phyloP scores from a whole-genome alignment of 2,329 filamentous ascomycete genomes.

The Alternaria alternata region DNA sequence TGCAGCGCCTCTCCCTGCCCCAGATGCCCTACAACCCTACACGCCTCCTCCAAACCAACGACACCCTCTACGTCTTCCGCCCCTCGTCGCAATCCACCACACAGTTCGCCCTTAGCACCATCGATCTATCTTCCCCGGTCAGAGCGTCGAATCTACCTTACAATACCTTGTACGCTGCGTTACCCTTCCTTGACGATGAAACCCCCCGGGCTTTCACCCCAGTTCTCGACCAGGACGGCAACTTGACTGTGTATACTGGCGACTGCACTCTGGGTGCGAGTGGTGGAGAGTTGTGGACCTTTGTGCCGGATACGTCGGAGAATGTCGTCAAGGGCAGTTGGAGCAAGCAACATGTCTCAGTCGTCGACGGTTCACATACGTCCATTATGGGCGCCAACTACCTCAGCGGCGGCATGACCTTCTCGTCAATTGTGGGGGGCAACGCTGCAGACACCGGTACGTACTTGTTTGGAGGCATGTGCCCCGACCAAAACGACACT shows the following conservation, averaged over 20 bases:
- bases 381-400: conserved; percentile 61
- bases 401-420: conserved; percentile 69
- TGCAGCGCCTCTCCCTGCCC: conserved; percentile 28
- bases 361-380: conserved; percentile 45
- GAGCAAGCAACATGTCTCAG: conserved; percentile 55
- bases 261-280: conserved; percentile 67
- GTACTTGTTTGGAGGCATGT: conserved; percentile 93
- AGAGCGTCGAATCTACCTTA: conserved; percentile 54
- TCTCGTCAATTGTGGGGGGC: conserved; percentile 68
- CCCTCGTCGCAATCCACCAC: conserved; percentile 58
- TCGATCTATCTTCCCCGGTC: conserved; percentile 71
- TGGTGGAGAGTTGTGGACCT: conserved; percentile 72
- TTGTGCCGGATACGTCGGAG: conserved; percentile 58
- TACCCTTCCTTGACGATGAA: conserved; percentile 69
- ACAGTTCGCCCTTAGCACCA: conserved; percentile 65
- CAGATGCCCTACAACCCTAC: conserved; percentile 80
- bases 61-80: conserved; percentile 74
- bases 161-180: conserved; percentile 61
- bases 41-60: conserved; percentile 67
- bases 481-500: conserved; percentile 58
- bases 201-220: conserved; percentile 70
- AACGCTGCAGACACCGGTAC: conserved; percentile 63
- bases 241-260: conserved; percentile 77
- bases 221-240: conserved; percentile 71
- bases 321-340: conserved; percentile 63